phyloP scores from a whole-genome alignment of 2,329 filamentous ascomycete genomes.

The Fusarium pilosicola region DNA sequence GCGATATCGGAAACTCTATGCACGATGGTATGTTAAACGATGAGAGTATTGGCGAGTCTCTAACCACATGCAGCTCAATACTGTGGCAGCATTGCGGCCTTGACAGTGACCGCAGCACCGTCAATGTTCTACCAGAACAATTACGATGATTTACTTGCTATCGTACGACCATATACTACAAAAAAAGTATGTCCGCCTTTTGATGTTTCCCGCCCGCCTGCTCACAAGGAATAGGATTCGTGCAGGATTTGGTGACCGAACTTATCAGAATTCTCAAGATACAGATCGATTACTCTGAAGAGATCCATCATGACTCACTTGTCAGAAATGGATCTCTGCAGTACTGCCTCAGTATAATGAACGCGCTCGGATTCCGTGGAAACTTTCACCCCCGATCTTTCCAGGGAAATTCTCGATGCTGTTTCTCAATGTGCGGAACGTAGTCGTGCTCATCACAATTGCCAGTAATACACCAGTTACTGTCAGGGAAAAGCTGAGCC shows the following conservation, averaged over 20 bases:
- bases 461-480: slow-evolving; percentile 65
- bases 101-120: slow-evolving; percentile 64
- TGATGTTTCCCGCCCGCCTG: neutral
- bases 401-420: slow-evolving; percentile 78
- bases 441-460: slow-evolving; percentile 72
- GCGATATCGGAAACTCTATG: slow-evolving; percentile 59
- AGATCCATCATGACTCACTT: slow-evolving; percentile 75
- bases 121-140: slow-evolving; percentile 59
- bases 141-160: slow-evolving; percentile 78
- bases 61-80: slow-evolving; percentile 58
- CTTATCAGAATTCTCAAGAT: slow-evolving; percentile 76
- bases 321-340: slow-evolving; percentile 79
- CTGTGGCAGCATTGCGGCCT: slow-evolving; percentile 67
- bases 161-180: slow-evolving; percentile 63
- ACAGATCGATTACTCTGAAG: slow-evolving; percentile 83
- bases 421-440: slow-evolving; percentile 78
- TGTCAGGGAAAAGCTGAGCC: slow-evolving; percentile 65
- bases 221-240: slow-evolving; percentile 59
- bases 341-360: slow-evolving; percentile 80
- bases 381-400: slow-evolving; percentile 70
- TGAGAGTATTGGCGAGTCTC: neutral
- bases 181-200: slow-evolving; percentile 44
- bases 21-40: slow-evolving; percentile 56
- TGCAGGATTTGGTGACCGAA: slow-evolving; percentile 71
- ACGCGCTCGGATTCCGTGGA: slow-evolving; percentile 78